Base-by-base conservation (phyloP, 306 rosid species). In the Alnus glutinosa region DNA sequence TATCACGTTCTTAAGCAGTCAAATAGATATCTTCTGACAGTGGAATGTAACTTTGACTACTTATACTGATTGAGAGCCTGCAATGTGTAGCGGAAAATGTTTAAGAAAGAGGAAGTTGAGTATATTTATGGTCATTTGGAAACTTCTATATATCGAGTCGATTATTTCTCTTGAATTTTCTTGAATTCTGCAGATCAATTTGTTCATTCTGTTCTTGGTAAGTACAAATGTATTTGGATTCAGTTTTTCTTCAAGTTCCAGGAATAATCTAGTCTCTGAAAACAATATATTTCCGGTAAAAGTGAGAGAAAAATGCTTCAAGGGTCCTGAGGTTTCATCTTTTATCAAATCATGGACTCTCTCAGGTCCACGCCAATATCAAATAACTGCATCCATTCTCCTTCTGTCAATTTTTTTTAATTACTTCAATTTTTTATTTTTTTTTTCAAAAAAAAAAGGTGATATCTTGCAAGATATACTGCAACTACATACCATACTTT, bases 151-250 rank as follows among this genome's bases (percentile, higher is more conserved):
- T 59, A 28, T 30, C 6, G 18, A 5, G n/a, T 10, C 34, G 11
- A 32, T 62, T 32, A 28, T 59, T 28, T 59, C 36, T 62, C 46
- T 62, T 66, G 30, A 39, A 37, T 28, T 59, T 12, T 62, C 19
- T 62, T 66, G 71, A 39, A 37, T 66, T 66, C 12, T 16, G 71
- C 71, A 39, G 71, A 66, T 37, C 71, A 66, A 37, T 66, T 36
- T 66, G 18, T 37, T 16, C 14, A 23, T 58, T 23, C 64, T 58
- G 64, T 23, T 58, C 36, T 58, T 58, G 63, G 32, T 19, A 64
- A 34, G 71, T 37, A 14, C 48, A 64, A 64, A 64, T 64, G 19
- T 58, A 37, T 64, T 64, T 64, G 71, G 49, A 37, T 66, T 37
- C 6, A 7, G 47, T 1, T 9, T 66, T 66, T 66, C 49, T 36